Base-by-base conservation (phyloP, 176 grass and related monocot genomes). In the Lolium perenne region DNA sequence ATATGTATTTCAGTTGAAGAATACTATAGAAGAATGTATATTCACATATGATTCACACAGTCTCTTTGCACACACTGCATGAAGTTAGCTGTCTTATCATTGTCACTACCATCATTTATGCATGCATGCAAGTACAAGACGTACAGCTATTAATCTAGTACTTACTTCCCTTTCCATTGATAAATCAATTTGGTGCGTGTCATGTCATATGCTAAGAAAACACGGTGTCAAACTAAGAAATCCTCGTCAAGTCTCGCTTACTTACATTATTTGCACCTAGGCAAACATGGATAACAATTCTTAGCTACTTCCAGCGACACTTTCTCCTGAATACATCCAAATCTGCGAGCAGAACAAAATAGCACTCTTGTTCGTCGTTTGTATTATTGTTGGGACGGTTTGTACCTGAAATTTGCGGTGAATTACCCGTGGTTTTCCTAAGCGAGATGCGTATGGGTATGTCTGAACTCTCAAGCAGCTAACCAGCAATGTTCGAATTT, bases 321-420 rank as follows among this genome's bases (percentile, higher is more conserved):
- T 29, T 57, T 82, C 10, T 58, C 62, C 63, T 74, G 10, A 71
- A 71, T 78, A 67, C 53, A 78, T 84, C 81, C 87, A 79, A 32
- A 16, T 4, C 41, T 29, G 15, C 4, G 38, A 74, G 2, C 47
- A 66, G 41, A 63, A 63, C n/a, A 57, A 10, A 45, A 49, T 14
- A 29, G 23, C 3, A 14, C 38, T 80, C 76, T 45, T 15, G 51
- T 17, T 54, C 51, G 51, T 16, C 15, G 15, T 55, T 15, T 55
- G 15, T 18, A 55, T 18, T 55, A 35, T 35, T 55, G 6, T 55
- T 55, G 15, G 17, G 15, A 55, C 15, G 51, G 13, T 17, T 15
- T 0, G 1, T 16, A 55, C 51, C 51, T 55, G 51, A 17, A 55
- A 1, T 55, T 55, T 2, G 51, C 51, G 51, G 15, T 55, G 15